Base-by-base conservation (phyloP, 176 grass and related monocot genomes). In the Juncus effusus region DNA sequence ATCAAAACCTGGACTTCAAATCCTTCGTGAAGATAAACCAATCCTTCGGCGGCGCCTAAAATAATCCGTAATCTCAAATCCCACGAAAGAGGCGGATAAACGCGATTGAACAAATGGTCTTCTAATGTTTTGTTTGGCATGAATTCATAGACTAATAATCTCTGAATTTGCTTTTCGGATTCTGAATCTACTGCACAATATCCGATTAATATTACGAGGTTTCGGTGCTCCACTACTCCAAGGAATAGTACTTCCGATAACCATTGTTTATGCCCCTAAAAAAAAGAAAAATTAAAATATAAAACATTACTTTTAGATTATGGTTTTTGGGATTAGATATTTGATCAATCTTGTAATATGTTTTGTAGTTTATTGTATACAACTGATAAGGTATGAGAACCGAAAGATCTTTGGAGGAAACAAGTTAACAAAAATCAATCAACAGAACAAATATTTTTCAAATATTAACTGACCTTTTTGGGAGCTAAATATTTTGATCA, bases 261-360 rank as follows among this genome's bases (percentile, higher is more conserved):
- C 92, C 92, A 96, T 56, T 96, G 87, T 13, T 91, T 96, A 61
- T 91, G 87, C n/a, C 92, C 92, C 92, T 96, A 63, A 60, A 79
- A 53, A 35, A 47, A 64, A 13, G 4, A 49, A 36, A 50, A 53
- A 12, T 7, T 12, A 28, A 7, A 19, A 47, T 16, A 42, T 28
- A 51, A 35, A 13, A 15, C 3, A 47, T 49, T 7, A 5, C n/a
- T 10, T 2, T 11, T 60, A 36, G 36, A 39, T 44, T 49, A 2
- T 6, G 59, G 10, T 6, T 57, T 4, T 54, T 16, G 11, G 45
- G 9, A 7, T 72, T 35, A 39, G 40, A 40, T 12, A 12, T 72
- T 16, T 13, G 19, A 28, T 28, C 19, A 28, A 28, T 28, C 19
- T 28, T 28, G 19, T 28, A 28, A 28, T 28, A 28, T 28, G 19